phyloP scores from a whole-genome alignment of 2,329 filamentous ascomycete species.

The Botrytis galanthina region DNA sequence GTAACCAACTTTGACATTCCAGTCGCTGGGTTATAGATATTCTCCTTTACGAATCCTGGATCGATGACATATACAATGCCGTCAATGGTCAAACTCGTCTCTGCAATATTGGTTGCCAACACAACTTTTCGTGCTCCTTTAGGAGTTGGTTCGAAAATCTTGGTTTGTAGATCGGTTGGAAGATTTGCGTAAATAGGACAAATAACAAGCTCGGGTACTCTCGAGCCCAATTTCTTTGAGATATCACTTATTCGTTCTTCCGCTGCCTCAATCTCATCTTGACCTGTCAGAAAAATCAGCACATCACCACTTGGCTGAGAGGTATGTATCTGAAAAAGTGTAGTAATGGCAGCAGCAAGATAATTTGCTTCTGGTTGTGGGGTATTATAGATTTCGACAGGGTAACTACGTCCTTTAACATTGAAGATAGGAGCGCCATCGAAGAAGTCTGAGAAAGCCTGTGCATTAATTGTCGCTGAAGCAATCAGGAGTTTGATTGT shows the following conservation, averaged over 20 bases:
- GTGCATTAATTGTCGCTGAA: conserved; percentile 90
- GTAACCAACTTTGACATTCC: conserved; percentile 92
- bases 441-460: conserved; percentile 89
- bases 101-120: conserved; percentile 93
- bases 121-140: conserved; percentile 85
- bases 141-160: conserved; percentile 93
- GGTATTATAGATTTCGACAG: conserved; percentile 89
- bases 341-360: conserved; percentile 84
- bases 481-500: conserved; percentile 90
- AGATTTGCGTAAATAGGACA: conserved; percentile 94
- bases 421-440: conserved; percentile 93
- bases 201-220: conserved; percentile 82
- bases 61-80: conserved; percentile 97
- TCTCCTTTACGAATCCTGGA: conserved; percentile 92
- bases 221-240: conserved; percentile 77
- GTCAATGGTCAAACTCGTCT: conserved; percentile 93
- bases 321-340: conserved; percentile 92
- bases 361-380: conserved; percentile 92
- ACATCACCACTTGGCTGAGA: conserved; percentile 85
- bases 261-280: conserved; percentile 92
- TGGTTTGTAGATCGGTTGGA: conserved; percentile 83
- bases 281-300: conserved; percentile 89
- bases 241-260: conserved; percentile 84
- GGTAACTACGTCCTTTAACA: conserved; percentile 83
- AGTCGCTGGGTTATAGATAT: conserved; percentile 84